Base-by-base conservation (phyloP, 495 filamentous ascomycete genomes). In the Trichoderma gamsii region DNA sequence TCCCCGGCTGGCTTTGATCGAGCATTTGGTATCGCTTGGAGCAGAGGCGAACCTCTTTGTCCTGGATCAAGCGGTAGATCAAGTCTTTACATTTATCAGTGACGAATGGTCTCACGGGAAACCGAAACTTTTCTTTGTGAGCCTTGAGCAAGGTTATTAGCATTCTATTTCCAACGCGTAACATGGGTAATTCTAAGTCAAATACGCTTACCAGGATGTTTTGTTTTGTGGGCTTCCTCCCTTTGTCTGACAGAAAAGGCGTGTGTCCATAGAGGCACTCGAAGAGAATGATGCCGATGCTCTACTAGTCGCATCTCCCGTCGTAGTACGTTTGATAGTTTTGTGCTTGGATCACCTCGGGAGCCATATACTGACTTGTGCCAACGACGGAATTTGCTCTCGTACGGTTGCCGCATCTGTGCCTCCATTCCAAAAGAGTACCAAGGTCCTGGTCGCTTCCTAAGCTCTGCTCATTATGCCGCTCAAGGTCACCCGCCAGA, bases 321-420 rank as follows among this genome's bases (percentile, higher is more conserved):
- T 98, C 94, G 74, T 98, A 97, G 35, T 61, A 61, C 12, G 56
- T 61, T 25, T 61, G 56, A 61, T 12, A 61, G 9, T 82, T 77
- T 64, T 92, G 84, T 23, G 92, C 94, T 69, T 87, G 81, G 68
- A 97, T 88, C 38, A 98, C 90, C 78, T 97, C 94, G 4, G 94
- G 94, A 1, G 94, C 94, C 94, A 97, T 97, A 77, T 97, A 98
- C 77, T 97, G 94, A 74, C 92, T 96, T 1, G 94, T 98, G 4
- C 94, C 94, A 44, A 98, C 92, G n/a, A 96, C 86, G 70, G 91
- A 96, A 66, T 86, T 84, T 11, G 94, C 93, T 61, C 92, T 82
- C 51, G 84, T 84, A 44, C 93, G 85, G 71, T 86, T 90, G 13
- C 92, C 87, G 56, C 84, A 87, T 8, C 86, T 86, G 74, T 97